phyloP scores from a whole-genome alignment of 2,329 filamentous ascomycete species.

The Aphanocladium album region DNA sequence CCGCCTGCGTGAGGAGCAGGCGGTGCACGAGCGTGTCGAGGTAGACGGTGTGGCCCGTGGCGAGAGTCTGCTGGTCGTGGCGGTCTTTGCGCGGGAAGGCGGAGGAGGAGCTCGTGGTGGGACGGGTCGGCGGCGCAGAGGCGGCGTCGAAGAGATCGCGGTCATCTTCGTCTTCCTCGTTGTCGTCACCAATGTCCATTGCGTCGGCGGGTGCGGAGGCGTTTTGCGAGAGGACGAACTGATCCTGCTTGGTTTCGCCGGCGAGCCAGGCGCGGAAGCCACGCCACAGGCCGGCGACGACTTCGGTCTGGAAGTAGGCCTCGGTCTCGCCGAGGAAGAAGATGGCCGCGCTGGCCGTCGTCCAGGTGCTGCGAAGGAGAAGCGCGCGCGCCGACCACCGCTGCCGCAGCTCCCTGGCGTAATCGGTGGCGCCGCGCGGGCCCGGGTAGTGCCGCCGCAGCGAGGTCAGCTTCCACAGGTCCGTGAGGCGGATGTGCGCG shows the following conservation, averaged over 20 bases:
- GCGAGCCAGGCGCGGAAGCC: conserved; percentile 73
- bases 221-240: neutral
- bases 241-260: conserved; percentile 27
- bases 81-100: neutral
- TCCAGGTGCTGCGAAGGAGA: conserved; percentile 80
- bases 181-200: neutral
- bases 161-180: neutral
- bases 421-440: conserved; percentile 56
- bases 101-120: conserved; percentile 17
- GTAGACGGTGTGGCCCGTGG: conserved; percentile 73
- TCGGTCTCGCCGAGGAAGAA: conserved; percentile 88
- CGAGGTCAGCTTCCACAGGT: conserved; percentile 79
- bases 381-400: conserved; percentile 59
- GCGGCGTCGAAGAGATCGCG: neutral
- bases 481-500: conserved; percentile 76
- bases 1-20: conserved; percentile 59
- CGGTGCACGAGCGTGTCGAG: conserved; percentile 62
- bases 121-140: conserved; percentile 15
- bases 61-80: conserved; percentile 80
- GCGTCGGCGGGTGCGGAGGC: neutral
- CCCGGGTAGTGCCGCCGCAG: conserved; percentile 73
- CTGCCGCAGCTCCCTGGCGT: conserved; percentile 56
- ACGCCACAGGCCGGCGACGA: conserved; percentile 75
- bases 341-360: conserved; percentile 77
- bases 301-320: conserved; percentile 83